Evolutionary conservation across 2,329 filamentous ascomycete genomes (phyloP), one percentile per base, ranked within the genome.

Genomic region (Colletotrichum cordylinicola): DNA sequence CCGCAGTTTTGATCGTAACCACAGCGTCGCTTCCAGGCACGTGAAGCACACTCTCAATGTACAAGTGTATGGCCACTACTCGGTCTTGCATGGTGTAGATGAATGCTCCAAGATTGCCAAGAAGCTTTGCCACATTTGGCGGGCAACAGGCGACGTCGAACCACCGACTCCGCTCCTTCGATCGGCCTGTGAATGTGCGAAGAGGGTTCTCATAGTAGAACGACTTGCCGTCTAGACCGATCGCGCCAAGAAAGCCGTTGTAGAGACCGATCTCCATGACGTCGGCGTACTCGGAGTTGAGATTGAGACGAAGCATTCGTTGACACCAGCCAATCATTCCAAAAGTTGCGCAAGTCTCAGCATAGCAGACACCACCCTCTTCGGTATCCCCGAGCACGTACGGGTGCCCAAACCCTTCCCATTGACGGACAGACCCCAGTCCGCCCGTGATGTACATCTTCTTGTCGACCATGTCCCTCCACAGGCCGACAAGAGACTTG

Each of bases 401-500:
- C 0, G 69, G n/a, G 10, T 66, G 61, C 8, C 69, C 69, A 18
- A 71, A 71, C 0, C 69, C 69, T 60, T 71, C 61, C 61, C 69
- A 71, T 21, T 71, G 69, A 13, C 60, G 43, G 15, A 71, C 69
- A n/a, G 85, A 87, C 1, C 91, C 91, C 62, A 93, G 89, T 0
- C 90, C 91, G 2, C 91, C 91, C 0, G 91, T 93, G 16, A 91
- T 79, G 73, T 91, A 93, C 88, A 92, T 91, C 80, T 92, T 93
- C 72, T 87, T 87, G 56, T 90, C 85, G 0, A 91, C 87, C 90
- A 92, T 92, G 77, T 92, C 91, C 27, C 86, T 80, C 91, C 91
- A 93, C 6, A 93, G 81, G 18, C 86, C 82, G 29, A 83, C 79
- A 0, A 92, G 78, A 3, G 89, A 84, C 0, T 80, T 79, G 9